A percentile compares a stretch with the other conserved stretches of the same genome.
Evolutionary conservation across 768 basidiomycete species (phyloP).

Genomic region (Candolleomyces aberdarensis): DNA sequence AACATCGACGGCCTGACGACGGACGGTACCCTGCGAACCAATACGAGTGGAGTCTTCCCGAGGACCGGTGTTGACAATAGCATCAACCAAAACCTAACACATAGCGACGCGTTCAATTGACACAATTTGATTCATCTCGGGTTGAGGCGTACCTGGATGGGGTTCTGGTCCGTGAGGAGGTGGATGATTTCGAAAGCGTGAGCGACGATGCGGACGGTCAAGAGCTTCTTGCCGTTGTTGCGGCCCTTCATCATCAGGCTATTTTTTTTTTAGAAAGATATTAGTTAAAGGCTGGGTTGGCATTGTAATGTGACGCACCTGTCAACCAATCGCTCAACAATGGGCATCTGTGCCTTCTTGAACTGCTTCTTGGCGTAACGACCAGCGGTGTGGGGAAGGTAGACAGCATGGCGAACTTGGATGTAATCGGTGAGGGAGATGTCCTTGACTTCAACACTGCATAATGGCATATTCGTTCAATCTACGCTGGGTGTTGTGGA

Average conservation of each 20-base stretch:
- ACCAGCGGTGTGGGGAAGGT: conserved; percentile 97
- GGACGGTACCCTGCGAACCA: conserved; percentile 98
- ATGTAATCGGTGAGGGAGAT: conserved; percentile 99
- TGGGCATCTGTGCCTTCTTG: conserved; percentile 99
- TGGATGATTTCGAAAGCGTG: conserved; percentile 99
- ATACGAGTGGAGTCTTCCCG: conserved; percentile 99
- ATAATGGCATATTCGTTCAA: conserved; percentile 2
- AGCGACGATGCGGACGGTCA: conserved; percentile 98
- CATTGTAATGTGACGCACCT: conserved; percentile 49
- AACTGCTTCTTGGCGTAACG: conserved; percentile 99
- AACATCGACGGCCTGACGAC: conserved; percentile 99
- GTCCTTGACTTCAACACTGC: conserved; percentile 96
- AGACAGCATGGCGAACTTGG: conserved; percentile 97
- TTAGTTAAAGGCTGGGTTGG: background rate
- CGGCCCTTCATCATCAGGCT: conserved; percentile 99
- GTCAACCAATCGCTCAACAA: conserved; percentile 98
- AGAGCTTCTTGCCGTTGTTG: conserved; percentile 99
- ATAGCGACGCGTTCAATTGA: background rate
- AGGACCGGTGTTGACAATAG: conserved; percentile 99
- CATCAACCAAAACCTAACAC: conserved; percentile 88
- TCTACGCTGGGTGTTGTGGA: background rate
- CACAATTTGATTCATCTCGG: background rate
- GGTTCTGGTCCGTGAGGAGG: conserved; percentile 99
- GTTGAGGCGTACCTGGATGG: conserved; percentile 76
- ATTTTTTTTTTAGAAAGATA: background rate